Evolutionary conservation across 2,329 filamentous ascomycete species (phyloP).

Genomic region (Xylaria hypoxylon): DNA sequence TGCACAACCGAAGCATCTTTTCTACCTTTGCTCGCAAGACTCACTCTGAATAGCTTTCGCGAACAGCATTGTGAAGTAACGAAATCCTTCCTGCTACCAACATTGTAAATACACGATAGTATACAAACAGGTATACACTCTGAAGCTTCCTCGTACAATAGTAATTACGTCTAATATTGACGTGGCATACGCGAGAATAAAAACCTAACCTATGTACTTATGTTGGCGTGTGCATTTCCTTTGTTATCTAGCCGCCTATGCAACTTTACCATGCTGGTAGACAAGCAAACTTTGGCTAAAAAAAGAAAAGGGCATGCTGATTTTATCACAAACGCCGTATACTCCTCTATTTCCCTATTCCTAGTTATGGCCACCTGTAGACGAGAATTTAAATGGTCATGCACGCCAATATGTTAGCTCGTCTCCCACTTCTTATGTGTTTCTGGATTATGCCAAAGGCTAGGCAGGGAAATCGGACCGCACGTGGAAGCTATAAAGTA

Average conservation of each 20-base stretch:
- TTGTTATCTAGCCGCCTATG: conserved; percentile 15
- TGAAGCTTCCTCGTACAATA: not conserved
- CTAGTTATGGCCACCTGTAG: conserved; percentile 24
- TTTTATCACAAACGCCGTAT: conserved; percentile 32
- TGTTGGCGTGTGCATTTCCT: not conserved
- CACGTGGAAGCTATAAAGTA: conserved; percentile 1
- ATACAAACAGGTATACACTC: not conserved
- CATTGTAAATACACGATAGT: no score
- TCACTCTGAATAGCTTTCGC: no score
- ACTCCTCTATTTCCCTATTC: conserved; percentile 28
- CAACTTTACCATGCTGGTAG: conserved; percentile 1
- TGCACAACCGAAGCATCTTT: no score
- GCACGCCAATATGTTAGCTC: not conserved
- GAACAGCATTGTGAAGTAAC: not conserved
- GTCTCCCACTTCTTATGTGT: not conserved
- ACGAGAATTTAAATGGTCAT: conserved; percentile 30
- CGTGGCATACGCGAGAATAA: not conserved
- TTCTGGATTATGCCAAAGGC: not conserved
- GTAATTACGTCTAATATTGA: conserved; percentile 1
- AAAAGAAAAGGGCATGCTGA: conserved; percentile 8
- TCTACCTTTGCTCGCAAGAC: no score
- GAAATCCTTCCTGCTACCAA: no score
- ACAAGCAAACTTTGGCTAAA: not conserved
- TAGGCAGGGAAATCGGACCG: not conserved
- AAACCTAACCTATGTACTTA: conserved; percentile 1